Evolutionary conservation across 2,329 filamentous ascomycete genomes (phyloP).

Genomic region (Fusarium praegraminearum): DNA sequence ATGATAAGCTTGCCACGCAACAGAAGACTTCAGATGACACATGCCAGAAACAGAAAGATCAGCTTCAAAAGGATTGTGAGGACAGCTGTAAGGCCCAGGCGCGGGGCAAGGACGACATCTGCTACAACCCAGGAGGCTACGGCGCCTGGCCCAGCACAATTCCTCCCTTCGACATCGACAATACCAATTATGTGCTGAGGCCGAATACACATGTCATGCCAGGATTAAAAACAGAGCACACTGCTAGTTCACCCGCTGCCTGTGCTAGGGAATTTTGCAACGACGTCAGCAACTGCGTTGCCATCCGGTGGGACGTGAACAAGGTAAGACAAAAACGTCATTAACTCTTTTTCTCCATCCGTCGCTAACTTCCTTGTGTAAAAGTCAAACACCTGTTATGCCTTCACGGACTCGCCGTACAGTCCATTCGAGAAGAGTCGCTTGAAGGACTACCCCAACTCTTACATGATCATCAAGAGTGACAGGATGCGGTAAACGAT

Average conservation of each 20-base stretch:
- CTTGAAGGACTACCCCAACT: background rate
- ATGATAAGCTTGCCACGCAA: background rate
- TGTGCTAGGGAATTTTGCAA: background rate
- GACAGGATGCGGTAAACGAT: background rate
- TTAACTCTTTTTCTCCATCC: background rate
- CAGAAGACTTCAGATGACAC: background rate
- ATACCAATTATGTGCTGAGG: background rate
- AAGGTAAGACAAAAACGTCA: background rate
- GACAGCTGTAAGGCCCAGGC: background rate
- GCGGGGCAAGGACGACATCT: constrained; percentile 4
- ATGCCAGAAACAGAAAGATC: background rate
- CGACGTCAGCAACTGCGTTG: background rate
- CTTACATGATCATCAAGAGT: constrained; percentile 1
- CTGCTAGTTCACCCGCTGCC: background rate
- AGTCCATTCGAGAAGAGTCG: background rate
- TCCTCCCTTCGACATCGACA: background rate
- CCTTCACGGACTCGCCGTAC: background rate
- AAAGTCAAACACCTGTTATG: background rate
- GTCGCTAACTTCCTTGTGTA: background rate
- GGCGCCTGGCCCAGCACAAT: background rate
- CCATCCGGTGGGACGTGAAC: background rate
- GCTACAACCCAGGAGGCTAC: background rate
- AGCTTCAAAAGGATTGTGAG: background rate
- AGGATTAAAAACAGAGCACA: background rate
- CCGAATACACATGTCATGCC: background rate